Conservation (phyloP, 768 basidiomycete species). For the Roridomyces roridus region DNA sequence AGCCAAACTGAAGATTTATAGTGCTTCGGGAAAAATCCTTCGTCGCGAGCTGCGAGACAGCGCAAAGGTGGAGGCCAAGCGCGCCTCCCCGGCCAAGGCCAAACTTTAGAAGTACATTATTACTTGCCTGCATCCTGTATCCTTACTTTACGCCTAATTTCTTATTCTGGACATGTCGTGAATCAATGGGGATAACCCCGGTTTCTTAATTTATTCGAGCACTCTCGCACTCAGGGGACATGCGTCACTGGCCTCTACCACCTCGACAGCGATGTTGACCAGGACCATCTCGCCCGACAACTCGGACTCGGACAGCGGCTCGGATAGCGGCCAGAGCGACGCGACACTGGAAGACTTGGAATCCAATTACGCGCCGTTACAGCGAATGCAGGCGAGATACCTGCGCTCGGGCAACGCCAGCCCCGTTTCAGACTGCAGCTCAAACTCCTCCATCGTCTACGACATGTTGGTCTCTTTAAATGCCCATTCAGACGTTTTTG, state of each 20-base stretch:
- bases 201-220: too few relatives aligned
- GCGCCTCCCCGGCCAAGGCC: not conserved
- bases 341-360: constrained; percentile 22
- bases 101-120: not conserved
- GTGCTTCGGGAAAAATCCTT: constrained; percentile 71
- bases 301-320: constrained; percentile 17
- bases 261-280: too few relatives aligned
- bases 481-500: not conserved
- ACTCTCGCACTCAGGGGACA: too few relatives aligned
- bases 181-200: too few relatives aligned
- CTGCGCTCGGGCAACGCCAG: too few relatives aligned
- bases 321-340: constrained; percentile 21
- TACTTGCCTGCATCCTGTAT: not conserved
- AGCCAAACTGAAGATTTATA: constrained; percentile 36
- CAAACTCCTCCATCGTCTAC: constrained; percentile 36
- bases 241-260: too few relatives aligned
- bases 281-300: constrained; percentile 13
- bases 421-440: constrained; percentile 23
- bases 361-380: too few relatives aligned
- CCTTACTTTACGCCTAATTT: too few relatives aligned
- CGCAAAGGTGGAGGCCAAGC: constrained; percentile 45
- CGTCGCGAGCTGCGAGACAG: constrained; percentile 59
- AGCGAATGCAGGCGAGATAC: too few relatives aligned
- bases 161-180: too few relatives aligned
- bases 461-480: constrained; percentile 32